Base-by-base conservation (phyloP, 805 yeast species). In the Torulaspora delbrueckii region DNA sequence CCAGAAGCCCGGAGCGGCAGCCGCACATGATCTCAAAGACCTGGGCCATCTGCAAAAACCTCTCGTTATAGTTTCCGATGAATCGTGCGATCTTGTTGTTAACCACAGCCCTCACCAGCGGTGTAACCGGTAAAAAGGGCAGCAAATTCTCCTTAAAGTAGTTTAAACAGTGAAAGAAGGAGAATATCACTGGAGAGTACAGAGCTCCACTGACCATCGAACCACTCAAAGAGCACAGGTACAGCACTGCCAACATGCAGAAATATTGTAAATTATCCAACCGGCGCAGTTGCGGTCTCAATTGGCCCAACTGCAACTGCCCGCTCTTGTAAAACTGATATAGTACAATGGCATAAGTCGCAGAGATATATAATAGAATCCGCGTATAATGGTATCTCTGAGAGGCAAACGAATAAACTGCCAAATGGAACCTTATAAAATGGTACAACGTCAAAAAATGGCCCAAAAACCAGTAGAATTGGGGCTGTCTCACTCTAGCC, bases 391-490 rank as follows among this genome's bases (percentile, higher is more conserved):
- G 72, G 27, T 56, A 62, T 25, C 58, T 48, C 8, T 73, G 66
- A 2, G 58, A 42, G 1, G 58, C 50, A 51, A 60, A 55, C 7
- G 67, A 60, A 45, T 76, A 71, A 43, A 78, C 69, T 6, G 81
- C 72, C 28, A 68, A 30, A 75, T 42, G 36, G 69, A 62, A 55
- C 68, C 70, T 14, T 65, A 51, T 3, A 65, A 46, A 56, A 75
- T 74, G 61, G 67, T 75, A 43, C 62, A 53, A 2, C 2, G 81
- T 76, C 26, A 71, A 58, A 10, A 76, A 69, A 62, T 83, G 86
- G 13, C 85, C 83, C 23, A 80, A 43, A 53, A 76, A 83, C 90
- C 90, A 83, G 55, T 79, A 79, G 58, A 83, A 81, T 59, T 82
- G 87, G 7, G 80, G 79, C 8, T 81, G 75, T 52, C 65, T 58